phyloP scores from a whole-genome alignment of 2,329 filamentous ascomycete species.

The Hypoxylon sp. region DNA sequence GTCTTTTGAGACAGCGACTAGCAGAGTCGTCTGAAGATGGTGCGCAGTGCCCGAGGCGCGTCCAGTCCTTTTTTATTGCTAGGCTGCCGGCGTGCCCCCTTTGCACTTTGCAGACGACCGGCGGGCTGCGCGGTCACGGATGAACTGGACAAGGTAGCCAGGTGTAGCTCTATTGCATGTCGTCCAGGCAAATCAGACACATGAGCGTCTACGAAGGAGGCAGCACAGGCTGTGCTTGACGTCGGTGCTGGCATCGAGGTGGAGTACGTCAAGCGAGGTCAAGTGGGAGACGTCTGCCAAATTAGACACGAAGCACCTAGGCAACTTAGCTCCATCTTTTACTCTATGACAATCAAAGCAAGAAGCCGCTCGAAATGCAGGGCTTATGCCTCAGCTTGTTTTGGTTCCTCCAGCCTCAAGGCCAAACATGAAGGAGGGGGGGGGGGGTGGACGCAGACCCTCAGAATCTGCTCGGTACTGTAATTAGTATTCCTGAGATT shows the following conservation, averaged over 20 bases:
- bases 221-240: conserved; percentile 32
- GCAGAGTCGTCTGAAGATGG: conserved; percentile 37
- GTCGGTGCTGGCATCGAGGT: conserved; percentile 30
- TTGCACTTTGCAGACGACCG: conserved; percentile 24
- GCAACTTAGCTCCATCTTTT: conserved; percentile 33
- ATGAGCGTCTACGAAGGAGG: conserved; percentile 28
- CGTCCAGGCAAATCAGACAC: conserved; percentile 26
- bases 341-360: conserved; percentile 44
- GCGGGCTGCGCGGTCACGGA: conserved; percentile 32
- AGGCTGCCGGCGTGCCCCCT: conserved; percentile 24
- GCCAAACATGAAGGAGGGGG: too few relatives aligned
- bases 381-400: conserved; percentile 41
- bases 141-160: conserved; percentile 36
- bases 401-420: conserved; percentile 36
- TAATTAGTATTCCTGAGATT: conserved; percentile 36
- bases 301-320: conserved; percentile 33
- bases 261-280: conserved; percentile 34
- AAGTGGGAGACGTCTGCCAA: conserved; percentile 30
- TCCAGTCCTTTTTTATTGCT: conserved; percentile 41
- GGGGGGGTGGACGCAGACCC: conserved; percentile 27
- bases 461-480: conserved; percentile 33
- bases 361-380: conserved; percentile 46
- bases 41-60: conserved; percentile 38
- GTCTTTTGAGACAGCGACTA: conserved; percentile 44
- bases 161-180: conserved; percentile 40